Percentiles rank a stretch among this genome's conserved stretches.
phyloP scores from a whole-genome alignment of 2,329 filamentous ascomycete genomes.

The Neodidymelliopsis sp. region DNA sequence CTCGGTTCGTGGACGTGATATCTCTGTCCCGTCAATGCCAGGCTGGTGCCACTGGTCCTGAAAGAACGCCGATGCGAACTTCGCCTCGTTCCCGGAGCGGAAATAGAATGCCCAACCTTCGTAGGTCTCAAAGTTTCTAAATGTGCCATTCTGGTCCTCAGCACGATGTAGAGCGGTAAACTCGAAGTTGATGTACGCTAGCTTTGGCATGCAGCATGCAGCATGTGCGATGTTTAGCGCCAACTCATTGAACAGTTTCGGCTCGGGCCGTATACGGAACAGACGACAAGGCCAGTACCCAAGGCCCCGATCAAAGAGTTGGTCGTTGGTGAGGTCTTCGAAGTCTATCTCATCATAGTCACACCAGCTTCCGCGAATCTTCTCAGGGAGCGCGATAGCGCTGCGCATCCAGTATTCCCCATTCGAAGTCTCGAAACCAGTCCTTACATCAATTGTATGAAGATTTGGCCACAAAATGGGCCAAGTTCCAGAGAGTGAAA shows the following conservation, averaged over 20 bases:
- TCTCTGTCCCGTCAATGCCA: constrained; percentile 41
- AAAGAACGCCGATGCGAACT: not conserved
- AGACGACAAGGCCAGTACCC: not conserved
- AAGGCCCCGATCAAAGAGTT: not conserved
- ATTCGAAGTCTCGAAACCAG: not conserved
- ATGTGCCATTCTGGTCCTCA: not conserved
- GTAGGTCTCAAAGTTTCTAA: not conserved
- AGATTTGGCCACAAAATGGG: not conserved
- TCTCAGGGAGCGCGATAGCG: not conserved
- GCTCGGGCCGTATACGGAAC: not conserved
- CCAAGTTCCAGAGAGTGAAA: not conserved
- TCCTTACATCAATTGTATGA: not conserved
- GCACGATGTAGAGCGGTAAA: not conserved
- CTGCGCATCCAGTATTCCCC: constrained; percentile 3
- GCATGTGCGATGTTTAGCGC: not conserved
- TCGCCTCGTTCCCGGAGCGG: not conserved
- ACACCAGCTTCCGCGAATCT: not conserved
- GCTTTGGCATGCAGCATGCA: not conserved
- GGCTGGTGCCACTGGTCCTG: not conserved
- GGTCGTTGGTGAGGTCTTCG: not conserved
- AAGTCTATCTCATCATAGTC: not conserved
- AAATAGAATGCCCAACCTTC: constrained; percentile 2
- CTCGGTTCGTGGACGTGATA: constrained; percentile 2
- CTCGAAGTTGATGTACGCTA: not conserved
- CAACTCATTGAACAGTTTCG: not conserved